Evolutionary conservation across 441 rosid genomes (phyloP), one percentile per base, ranked within the genome.

Genomic region (Mallotus repandus): DNA sequence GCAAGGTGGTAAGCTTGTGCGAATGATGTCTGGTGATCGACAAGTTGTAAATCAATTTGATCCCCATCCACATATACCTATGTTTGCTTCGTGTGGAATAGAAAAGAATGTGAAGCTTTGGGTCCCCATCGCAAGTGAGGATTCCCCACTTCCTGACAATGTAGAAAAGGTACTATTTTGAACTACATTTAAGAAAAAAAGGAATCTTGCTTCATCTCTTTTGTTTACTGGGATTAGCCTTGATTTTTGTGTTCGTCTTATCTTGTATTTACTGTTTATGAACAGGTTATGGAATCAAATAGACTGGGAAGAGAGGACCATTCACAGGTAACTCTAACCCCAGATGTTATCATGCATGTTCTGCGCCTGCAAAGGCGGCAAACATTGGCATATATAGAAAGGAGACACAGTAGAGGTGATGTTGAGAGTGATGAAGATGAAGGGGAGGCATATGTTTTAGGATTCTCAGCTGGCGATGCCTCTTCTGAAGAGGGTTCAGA

Each of bases 51-150:
- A 91, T 65, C 89, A 87, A n/a, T 82, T 91, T 3, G 91, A 85
- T 83, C 87, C 92, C 68, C 93, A 88, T 81, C 93, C 93, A 0
- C 76, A 81, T 71, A 55, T 81, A 80, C 87, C 93, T 9, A 67
- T 83, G 69, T 77, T 91, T 16, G 95, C 92, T 13, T 81, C 88
- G 11, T 87, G 93, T 58, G 95, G 93, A 75, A 70, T 91, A 35
- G 97, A 91, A 66, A 82, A 84, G 79, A 81, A 48, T 70, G 87
- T 88, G 35, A 91, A 91, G 81, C 76, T 91, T 63, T 89, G 95
- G 95, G 76, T 76, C 41, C 95, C 93, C 4, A 68, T 71, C 78
- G 83, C 84, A 5, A 72, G 18, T 46, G 85, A 78, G 48, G 72
- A 66, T 64, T 72, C 74, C 79, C 73, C 85, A 58, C 68, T 88